Percentiles rank a stretch among this genome's conserved stretches.
Conservation (phyloP, 2,329 filamentous ascomycete species). For the Neurospora crassa region DNA sequence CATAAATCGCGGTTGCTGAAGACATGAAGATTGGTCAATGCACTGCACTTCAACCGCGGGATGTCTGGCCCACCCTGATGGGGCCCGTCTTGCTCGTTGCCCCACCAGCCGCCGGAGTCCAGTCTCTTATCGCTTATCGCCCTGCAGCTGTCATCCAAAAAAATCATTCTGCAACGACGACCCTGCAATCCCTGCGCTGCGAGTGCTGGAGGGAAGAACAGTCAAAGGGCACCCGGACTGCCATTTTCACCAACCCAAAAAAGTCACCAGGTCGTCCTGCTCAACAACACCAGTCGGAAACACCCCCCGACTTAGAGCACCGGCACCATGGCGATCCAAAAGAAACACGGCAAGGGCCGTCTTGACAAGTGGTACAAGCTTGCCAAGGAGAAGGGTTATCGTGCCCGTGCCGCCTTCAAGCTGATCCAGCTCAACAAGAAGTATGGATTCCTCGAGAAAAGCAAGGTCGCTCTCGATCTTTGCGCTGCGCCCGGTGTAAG, state of each 20-base stretch:
- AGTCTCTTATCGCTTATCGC: slow-evolving; percentile 17
- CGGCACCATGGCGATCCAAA: slow-evolving; percentile 77
- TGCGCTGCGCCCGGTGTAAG: slow-evolving; percentile 88
- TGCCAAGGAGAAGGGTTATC: slow-evolving; percentile 96
- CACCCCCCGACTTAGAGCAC: neutral
- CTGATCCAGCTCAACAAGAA: slow-evolving; percentile 98
- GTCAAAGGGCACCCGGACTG: neutral
- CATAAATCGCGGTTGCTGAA: neutral
- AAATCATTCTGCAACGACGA: slow-evolving; percentile 9
- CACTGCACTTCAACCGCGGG: neutral
- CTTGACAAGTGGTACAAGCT: slow-evolving; percentile 98
- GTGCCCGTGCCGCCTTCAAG: slow-evolving; percentile 94
- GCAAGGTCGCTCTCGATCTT: slow-evolving; percentile 91
- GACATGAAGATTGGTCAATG: neutral
- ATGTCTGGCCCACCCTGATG: neutral
- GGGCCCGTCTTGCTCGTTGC: neutral
- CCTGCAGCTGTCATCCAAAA: slow-evolving; percentile 12
- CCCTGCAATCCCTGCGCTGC: neutral
- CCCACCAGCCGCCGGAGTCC: neutral
- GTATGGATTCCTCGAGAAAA: slow-evolving; percentile 95
- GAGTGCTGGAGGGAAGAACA: neutral
- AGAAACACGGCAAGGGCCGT: slow-evolving; percentile 98
- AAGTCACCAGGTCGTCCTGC: neutral
- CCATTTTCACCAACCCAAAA: slow-evolving; percentile 1
- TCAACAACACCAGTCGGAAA: neutral